Conservation (phyloP, 495 filamentous ascomycete genomes). For the Pyrenopolyporus hunteri region DNA sequence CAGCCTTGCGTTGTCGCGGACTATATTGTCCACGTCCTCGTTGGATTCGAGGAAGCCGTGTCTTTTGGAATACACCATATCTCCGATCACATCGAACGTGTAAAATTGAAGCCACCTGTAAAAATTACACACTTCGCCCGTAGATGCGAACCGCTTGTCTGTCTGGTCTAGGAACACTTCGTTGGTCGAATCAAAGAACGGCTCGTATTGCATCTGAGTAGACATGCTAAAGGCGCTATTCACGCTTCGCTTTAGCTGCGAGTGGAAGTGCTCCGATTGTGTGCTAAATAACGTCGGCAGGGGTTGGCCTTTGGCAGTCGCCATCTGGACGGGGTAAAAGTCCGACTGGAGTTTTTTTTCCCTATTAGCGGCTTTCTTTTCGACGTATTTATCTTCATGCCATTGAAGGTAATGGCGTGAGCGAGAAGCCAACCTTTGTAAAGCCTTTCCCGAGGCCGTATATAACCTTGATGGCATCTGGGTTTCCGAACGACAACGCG, state of each 20-base stretch:
- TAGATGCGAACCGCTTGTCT: slow-evolving; percentile 40
- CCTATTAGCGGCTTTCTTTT: not conserved
- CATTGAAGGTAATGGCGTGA: too few species aligned
- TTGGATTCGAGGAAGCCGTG: slow-evolving; percentile 60
- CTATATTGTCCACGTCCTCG: slow-evolving; percentile 56
- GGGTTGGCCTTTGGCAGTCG: slow-evolving; percentile 31
- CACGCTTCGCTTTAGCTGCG: slow-evolving; percentile 44
- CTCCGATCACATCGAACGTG: slow-evolving; percentile 65
- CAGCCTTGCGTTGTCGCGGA: slow-evolving; percentile 49
- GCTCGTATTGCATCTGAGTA: slow-evolving; percentile 60
- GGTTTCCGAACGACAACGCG: slow-evolving; percentile 38
- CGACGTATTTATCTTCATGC: not conserved
- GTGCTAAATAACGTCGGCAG: slow-evolving; percentile 43
- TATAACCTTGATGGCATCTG: slow-evolving; percentile 33
- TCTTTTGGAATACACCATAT: slow-evolving; percentile 60
- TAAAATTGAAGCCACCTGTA: slow-evolving; percentile 63
- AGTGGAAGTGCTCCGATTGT: slow-evolving; percentile 36
- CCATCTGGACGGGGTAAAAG: slow-evolving; percentile 42
- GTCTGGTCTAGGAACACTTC: slow-evolving; percentile 56
- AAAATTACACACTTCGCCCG: slow-evolving; percentile 49
- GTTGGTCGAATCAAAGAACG: slow-evolving; percentile 59
- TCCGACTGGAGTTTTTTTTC: slow-evolving; percentile 12
- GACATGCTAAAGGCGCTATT: slow-evolving; percentile 59
- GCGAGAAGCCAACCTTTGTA: slow-evolving; percentile 32
- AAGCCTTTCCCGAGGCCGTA: slow-evolving; percentile 33